A percentile compares a stretch with the other conserved stretches of the same genome.
Conservation (phyloP, 306 rosid species). For the Prunus fruticosa region DNA sequence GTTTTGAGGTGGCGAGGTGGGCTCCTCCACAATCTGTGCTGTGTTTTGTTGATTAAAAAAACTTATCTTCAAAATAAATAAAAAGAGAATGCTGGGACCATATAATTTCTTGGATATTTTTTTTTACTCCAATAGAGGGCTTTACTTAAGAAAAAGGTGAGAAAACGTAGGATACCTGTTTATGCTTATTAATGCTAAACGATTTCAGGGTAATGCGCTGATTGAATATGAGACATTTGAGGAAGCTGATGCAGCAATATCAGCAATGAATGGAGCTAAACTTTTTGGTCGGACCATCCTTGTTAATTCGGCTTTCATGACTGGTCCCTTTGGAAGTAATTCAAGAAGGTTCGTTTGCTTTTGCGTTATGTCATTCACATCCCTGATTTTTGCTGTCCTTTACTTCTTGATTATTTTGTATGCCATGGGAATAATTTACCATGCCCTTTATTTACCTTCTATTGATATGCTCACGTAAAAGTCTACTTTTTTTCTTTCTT, state of each 20-base stretch:
- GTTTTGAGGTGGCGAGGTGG: background rate
- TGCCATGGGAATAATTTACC: background rate
- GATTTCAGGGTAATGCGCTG: conserved; percentile 33
- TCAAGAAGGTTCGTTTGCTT: background rate
- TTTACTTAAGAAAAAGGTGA: background rate
- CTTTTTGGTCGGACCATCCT: conserved; percentile 56
- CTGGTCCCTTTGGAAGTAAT: conserved; percentile 52
- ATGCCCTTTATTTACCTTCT: background rate
- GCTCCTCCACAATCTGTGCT: background rate
- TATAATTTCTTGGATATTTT: no score
- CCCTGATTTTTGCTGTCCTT: background rate
- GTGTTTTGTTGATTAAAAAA: background rate
- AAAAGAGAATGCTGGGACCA: background rate
- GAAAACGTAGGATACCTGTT: background rate
- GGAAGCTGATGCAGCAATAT: conserved; percentile 66
- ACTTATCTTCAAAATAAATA: background rate
- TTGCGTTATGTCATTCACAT: background rate
- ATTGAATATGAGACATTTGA: conserved; percentile 35
- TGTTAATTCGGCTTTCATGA: conserved; percentile 78
- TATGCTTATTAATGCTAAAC: background rate
- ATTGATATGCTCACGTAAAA: no score
- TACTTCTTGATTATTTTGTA: background rate
- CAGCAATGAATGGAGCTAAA: conserved; percentile 61
- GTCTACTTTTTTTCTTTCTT: no score
- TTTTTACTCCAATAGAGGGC: no score